Evolutionary conservation across 176 grass and related monocot genomes (phyloP).

Genomic region (Bonia amplexicaulis): DNA sequence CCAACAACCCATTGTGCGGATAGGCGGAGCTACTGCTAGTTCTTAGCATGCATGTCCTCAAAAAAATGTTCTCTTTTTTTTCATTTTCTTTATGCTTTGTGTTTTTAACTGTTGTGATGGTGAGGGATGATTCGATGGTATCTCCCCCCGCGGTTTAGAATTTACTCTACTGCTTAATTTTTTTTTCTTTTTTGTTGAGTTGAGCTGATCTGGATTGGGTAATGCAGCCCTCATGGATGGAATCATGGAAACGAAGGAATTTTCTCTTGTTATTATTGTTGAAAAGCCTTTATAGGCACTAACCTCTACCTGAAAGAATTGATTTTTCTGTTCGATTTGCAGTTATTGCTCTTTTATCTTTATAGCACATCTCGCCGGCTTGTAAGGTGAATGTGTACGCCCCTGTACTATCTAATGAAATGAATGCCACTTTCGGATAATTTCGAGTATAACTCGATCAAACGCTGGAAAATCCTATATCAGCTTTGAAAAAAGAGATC

Average conservation of each 20-base stretch:
- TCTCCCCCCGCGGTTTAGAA: constrained; percentile 41
- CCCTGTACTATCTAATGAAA: background rate
- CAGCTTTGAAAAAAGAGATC: background rate
- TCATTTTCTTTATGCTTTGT: background rate
- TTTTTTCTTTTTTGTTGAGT: constrained; percentile 11
- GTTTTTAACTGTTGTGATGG: constrained; percentile 17
- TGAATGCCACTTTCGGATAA: background rate
- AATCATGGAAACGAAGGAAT: constrained; percentile 9
- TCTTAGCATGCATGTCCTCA: background rate
- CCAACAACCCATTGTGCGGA: constrained; percentile 56
- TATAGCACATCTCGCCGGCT: background rate
- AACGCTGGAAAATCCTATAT: background rate
- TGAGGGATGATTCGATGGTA: constrained; percentile 51
- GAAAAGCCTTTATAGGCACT: background rate
- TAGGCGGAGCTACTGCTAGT: background rate
- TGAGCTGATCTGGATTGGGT: constrained; percentile 20
- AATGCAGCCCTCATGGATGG: constrained; percentile 23
- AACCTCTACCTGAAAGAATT: constrained; percentile 10
- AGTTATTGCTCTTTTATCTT: constrained; percentile 17
- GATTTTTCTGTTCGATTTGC: background rate
- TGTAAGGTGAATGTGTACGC: background rate
- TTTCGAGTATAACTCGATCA: background rate
- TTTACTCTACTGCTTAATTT: background rate
- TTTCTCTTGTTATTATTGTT: background rate
- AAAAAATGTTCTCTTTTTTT: background rate